Evolutionary conservation across 2,329 filamentous ascomycete species (phyloP).

Genomic region (Cordyceps fumosorosea): DNA sequence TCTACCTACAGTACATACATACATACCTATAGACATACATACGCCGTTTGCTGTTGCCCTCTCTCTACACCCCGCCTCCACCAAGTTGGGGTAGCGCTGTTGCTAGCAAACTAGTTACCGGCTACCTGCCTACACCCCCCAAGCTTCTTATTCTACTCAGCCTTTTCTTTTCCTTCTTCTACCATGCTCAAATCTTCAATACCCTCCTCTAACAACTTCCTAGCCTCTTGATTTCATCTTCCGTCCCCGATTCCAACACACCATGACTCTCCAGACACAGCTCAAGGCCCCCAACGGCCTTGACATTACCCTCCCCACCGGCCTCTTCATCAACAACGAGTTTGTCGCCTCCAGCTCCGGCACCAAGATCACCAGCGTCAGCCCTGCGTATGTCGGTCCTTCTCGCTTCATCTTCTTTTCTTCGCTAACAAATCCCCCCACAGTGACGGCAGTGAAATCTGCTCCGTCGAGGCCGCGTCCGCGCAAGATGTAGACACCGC

Average conservation of each 20-base stretch:
- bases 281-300: constrained; percentile 50
- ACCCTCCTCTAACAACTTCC: not conserved
- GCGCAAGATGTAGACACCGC: constrained; percentile 27
- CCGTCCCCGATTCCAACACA: not conserved
- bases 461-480: constrained; percentile 25
- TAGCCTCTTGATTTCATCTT: constrained; percentile 1
- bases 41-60: constrained; percentile 3
- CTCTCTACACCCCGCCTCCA: not conserved
- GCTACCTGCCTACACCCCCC: not conserved
- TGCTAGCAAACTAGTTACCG: not conserved
- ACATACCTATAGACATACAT: too few relatives aligned
- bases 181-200: not conserved
- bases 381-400: constrained; percentile 32
- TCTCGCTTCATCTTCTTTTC: not conserved
- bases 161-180: not conserved
- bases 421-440: not conserved
- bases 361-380: constrained; percentile 53
- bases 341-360: constrained; percentile 56
- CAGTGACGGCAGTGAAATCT: constrained; percentile 28
- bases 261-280: constrained; percentile 18
- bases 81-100: not conserved
- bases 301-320: constrained; percentile 59
- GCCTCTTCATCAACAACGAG: constrained; percentile 73
- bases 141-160: not conserved
- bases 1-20: too few relatives aligned